Conservation (phyloP, 2,329 filamentous ascomycete species). For the Penicillium psychrosexuale region DNA sequence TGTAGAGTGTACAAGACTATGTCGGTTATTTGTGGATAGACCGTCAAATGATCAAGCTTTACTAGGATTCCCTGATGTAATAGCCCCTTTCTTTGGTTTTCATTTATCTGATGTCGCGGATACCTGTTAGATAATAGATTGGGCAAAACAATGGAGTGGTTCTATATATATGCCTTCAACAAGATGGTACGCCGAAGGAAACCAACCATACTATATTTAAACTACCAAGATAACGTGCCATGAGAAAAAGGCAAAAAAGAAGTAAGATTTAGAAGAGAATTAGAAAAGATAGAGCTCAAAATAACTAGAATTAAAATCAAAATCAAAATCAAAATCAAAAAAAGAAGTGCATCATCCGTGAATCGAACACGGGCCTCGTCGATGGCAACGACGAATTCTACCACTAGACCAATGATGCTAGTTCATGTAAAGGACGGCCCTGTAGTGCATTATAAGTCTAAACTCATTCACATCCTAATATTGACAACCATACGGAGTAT, state of each 20-base stretch:
- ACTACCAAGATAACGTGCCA: not conserved
- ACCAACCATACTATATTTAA: not conserved
- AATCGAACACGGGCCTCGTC: constrained; percentile 49
- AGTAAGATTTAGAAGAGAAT: too few species aligned
- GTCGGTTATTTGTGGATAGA: not conserved
- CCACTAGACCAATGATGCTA: constrained; percentile 47
- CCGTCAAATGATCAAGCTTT: not conserved
- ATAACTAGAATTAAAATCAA: not conserved
- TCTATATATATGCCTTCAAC: not conserved
- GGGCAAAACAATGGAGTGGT: not conserved
- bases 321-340: not conserved
- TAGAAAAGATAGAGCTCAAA: not conserved
- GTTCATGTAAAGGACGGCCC: not conserved
- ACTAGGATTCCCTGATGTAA: too few species aligned
- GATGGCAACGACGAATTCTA: constrained; percentile 48
- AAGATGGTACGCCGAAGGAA: not conserved
- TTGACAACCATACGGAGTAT: too few species aligned
- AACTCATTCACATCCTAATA: rapidly evolving
- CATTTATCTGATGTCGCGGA: too few species aligned
- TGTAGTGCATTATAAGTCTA: not conserved
- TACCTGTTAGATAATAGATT: too few species aligned
- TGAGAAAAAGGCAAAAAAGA: not conserved
- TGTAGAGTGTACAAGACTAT: not conserved
- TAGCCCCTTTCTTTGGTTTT: not conserved
- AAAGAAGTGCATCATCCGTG: constrained; percentile 38